phyloP scores from a whole-genome alignment of 331 rosid genomes.

The Quercus phellos region DNA sequence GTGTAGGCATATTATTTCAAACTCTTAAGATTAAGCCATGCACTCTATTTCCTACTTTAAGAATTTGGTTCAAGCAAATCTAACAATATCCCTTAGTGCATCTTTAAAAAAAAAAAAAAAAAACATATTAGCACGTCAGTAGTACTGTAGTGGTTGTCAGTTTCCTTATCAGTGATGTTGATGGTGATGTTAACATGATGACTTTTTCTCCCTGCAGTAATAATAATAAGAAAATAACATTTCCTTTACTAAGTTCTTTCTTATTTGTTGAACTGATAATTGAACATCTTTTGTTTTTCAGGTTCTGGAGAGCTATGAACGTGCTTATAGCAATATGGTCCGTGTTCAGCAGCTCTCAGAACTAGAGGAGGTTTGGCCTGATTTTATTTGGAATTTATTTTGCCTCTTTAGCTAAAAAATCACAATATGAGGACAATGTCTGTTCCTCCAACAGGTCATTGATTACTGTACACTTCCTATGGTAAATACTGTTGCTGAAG shows the following conservation, averaged over 20 bases:
- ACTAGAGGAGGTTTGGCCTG: conserved; percentile 80
- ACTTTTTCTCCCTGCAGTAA: too few species aligned
- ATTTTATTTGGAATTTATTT: conserved; percentile 1
- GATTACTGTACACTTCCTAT: conserved; percentile 87
- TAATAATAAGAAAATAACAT: too few species aligned
- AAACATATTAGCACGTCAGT: too few species aligned
- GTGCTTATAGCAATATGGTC: conserved; percentile 94
- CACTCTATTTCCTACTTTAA: not conserved
- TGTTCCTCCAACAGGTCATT: conserved; percentile 55
- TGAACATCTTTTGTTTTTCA: conserved; percentile 22
- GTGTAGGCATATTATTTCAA: not conserved
- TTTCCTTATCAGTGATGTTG: too few species aligned
- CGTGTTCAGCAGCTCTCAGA: conserved; percentile 95
- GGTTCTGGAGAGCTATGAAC: conserved; percentile 99
- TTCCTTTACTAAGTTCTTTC: not conserved
- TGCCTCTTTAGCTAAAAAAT: not conserved
- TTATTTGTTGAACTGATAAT: conserved; percentile 5
- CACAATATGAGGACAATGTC: not conserved
- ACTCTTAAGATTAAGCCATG: not conserved
- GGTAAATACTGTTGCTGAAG: conserved; percentile 71
- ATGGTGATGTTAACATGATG: too few species aligned
- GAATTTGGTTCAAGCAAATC: too few species aligned
- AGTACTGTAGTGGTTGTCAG: too few species aligned
- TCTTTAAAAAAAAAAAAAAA: too few species aligned
- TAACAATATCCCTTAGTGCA: too few species aligned